phyloP scores from a whole-genome alignment of 306 rosid species.

The Mimosa bimucronata region DNA sequence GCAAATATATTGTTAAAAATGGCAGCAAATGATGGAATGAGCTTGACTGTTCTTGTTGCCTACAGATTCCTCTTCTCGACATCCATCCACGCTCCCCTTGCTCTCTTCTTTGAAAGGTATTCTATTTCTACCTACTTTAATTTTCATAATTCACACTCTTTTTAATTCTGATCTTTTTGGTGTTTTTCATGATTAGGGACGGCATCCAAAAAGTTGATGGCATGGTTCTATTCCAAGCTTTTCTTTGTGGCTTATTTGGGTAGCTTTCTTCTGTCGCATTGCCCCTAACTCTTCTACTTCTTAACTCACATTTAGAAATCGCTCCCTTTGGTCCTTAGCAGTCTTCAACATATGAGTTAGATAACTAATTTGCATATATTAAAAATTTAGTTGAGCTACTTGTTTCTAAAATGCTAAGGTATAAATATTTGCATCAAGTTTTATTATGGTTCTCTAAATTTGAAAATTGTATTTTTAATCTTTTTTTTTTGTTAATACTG shows the following conservation, averaged over 20 bases:
- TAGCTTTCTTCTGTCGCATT: constrained; percentile 16
- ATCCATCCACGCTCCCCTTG: constrained; percentile 39
- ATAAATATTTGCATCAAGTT: too few relatives aligned
- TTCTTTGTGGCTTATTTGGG: constrained; percentile 68
- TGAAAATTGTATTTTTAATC: too few relatives aligned
- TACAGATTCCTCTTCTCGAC: constrained; percentile 42
- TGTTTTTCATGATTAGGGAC: not conserved
- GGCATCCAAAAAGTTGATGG: constrained; percentile 48
- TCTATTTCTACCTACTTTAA: not conserved
- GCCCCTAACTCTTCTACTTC: too few relatives aligned
- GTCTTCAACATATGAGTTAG: too few relatives aligned
- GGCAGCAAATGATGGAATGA: constrained; percentile 42
- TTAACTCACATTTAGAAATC: too few relatives aligned
- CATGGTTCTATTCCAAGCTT: constrained; percentile 54
- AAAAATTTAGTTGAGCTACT: too few relatives aligned
- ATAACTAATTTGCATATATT: too few relatives aligned
- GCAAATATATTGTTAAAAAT: constrained; percentile 48
- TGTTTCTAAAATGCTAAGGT: too few relatives aligned
- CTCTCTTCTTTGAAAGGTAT: constrained; percentile 42
- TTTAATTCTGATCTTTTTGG: not conserved
- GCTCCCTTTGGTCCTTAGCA: too few relatives aligned
- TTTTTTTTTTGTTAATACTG: too few relatives aligned
- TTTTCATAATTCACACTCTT: not conserved
- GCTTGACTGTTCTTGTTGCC: constrained; percentile 34
- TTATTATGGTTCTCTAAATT: too few relatives aligned